phyloP scores from a whole-genome alignment of 1,139 yeast genomes.

The Zhuliangozyma blackwelliae region DNA sequence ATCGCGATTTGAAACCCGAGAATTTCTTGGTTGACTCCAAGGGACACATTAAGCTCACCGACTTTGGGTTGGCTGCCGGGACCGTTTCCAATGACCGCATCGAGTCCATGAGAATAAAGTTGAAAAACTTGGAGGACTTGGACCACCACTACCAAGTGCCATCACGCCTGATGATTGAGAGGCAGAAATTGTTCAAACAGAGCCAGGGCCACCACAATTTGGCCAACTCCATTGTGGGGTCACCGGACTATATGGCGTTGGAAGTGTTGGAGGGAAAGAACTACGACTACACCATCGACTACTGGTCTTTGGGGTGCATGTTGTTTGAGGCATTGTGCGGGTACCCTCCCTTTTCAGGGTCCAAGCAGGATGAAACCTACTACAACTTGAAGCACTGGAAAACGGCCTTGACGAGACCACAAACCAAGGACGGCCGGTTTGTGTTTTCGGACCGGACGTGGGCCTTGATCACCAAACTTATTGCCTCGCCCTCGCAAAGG shows the following conservation, averaged over 20 bases:
- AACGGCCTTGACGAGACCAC: slow-evolving; percentile 83
- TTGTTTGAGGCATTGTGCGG: slow-evolving; percentile 90
- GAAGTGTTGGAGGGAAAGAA: slow-evolving; percentile 93
- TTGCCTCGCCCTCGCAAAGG: slow-evolving; percentile 76
- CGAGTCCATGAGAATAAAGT: slow-evolving; percentile 84
- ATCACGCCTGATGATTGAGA: slow-evolving; percentile 74
- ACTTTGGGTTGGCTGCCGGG: slow-evolving; percentile 97
- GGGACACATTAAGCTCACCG: slow-evolving; percentile 96
- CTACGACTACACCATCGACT: slow-evolving; percentile 94
- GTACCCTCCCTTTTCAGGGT: slow-evolving; percentile 95
- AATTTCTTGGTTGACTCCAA: slow-evolving; percentile 89
- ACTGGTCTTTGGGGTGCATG: slow-evolving; percentile 98
- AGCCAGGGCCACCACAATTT: slow-evolving; percentile 62
- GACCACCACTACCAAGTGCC: slow-evolving; percentile 65
- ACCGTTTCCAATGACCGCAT: slow-evolving; percentile 90
- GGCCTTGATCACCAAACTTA: slow-evolving; percentile 75
- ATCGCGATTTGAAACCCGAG: slow-evolving; percentile 96
- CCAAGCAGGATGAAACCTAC: slow-evolving; percentile 91
- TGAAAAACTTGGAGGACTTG: slow-evolving; percentile 70
- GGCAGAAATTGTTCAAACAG: slow-evolving; percentile 80
- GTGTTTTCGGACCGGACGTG: slow-evolving; percentile 97
- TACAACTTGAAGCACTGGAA: slow-evolving; percentile 92
- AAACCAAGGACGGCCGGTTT: slow-evolving; percentile 83
- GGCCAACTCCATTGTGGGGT: slow-evolving; percentile 95
- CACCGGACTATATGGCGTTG: slow-evolving; percentile 98